A percentile compares a stretch with the other conserved stretches of the same genome.
phyloP scores from a whole-genome alignment of 2,329 filamentous ascomycete species.

The Fusarium clavum region DNA sequence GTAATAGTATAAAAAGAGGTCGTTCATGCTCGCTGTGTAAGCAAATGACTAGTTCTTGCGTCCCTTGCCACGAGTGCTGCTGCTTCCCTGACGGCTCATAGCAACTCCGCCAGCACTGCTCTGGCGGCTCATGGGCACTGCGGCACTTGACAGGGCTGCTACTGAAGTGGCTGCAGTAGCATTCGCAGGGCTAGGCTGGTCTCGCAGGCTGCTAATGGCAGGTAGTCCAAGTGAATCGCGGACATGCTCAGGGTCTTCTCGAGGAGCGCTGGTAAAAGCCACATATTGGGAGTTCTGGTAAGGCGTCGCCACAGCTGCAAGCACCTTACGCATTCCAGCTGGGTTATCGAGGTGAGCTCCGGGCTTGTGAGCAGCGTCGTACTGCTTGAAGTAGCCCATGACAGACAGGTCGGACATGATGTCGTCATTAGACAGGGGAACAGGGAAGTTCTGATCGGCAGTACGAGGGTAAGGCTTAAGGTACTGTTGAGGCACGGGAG shows the following conservation, averaged over 20 bases:
- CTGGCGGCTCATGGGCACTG: slow-evolving; percentile 66
- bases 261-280: slow-evolving; percentile 59
- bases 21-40: slow-evolving; percentile 8
- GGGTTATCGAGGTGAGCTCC: slow-evolving; percentile 67
- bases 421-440: slow-evolving; percentile 63
- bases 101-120: slow-evolving; percentile 66
- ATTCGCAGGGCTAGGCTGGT: slow-evolving; percentile 52
- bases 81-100: slow-evolving; percentile 67
- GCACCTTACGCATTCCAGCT: slow-evolving; percentile 64
- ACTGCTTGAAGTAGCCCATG: slow-evolving; percentile 69
- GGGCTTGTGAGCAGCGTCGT: slow-evolving; percentile 63
- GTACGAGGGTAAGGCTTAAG: slow-evolving; percentile 67
- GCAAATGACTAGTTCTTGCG: slow-evolving; percentile 49
- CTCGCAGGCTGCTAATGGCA: slow-evolving; percentile 56
- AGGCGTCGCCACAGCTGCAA: slow-evolving; percentile 65
- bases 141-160: slow-evolving; percentile 50
- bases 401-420: slow-evolving; percentile 67
- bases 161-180: slow-evolving; percentile 38
- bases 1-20: slow-evolving; percentile 45
- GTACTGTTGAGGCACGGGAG: slow-evolving; percentile 67
- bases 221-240: slow-evolving; percentile 64
- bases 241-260: slow-evolving; percentile 62
- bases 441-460: slow-evolving; percentile 67
- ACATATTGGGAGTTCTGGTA: slow-evolving; percentile 61
- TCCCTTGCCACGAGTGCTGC: slow-evolving; percentile 62